Evolutionary conservation across 1,284 basidiomycete genomes (phyloP).

Genomic region (Austropuccinia psidii): DNA sequence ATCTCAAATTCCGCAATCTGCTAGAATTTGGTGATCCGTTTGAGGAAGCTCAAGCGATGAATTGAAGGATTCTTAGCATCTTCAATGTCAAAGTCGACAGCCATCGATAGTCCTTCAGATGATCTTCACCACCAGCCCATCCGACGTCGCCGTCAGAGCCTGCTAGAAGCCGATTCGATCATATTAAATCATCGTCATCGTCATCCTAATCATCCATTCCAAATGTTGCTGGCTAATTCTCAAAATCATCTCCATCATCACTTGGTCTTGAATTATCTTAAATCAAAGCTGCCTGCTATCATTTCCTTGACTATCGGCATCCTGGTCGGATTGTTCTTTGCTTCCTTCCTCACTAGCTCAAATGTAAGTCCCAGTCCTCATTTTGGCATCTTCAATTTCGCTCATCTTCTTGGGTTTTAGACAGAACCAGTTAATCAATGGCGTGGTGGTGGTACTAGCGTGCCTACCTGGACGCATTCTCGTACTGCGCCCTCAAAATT

Average conservation of each 20-base stretch:
- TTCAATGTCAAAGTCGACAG: no score
- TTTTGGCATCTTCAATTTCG: not conserved
- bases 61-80: no score
- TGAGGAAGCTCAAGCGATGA: no score
- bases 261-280: slow-evolving; percentile 8
- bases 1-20: no score
- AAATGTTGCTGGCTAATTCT: no score
- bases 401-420: not conserved
- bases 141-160: not conserved
- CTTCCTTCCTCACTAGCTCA: slow-evolving; percentile 2
- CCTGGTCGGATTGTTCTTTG: slow-evolving; percentile 29
- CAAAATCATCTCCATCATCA: no score
- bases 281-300: slow-evolving; percentile 29
- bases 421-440: slow-evolving; percentile 10
- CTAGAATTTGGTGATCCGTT: no score
- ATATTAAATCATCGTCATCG: no score
- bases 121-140: not conserved
- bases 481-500: slow-evolving; percentile 31
- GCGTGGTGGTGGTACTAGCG: slow-evolving; percentile 24
- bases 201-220: no score
- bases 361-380: not conserved
- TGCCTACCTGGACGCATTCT: slow-evolving; percentile 37
- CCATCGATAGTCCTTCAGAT: no score
- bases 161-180: no score
- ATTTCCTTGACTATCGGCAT: slow-evolving; percentile 27